phyloP scores from a whole-genome alignment of 2,329 filamentous ascomycete species.

The Penicillium sp. region DNA sequence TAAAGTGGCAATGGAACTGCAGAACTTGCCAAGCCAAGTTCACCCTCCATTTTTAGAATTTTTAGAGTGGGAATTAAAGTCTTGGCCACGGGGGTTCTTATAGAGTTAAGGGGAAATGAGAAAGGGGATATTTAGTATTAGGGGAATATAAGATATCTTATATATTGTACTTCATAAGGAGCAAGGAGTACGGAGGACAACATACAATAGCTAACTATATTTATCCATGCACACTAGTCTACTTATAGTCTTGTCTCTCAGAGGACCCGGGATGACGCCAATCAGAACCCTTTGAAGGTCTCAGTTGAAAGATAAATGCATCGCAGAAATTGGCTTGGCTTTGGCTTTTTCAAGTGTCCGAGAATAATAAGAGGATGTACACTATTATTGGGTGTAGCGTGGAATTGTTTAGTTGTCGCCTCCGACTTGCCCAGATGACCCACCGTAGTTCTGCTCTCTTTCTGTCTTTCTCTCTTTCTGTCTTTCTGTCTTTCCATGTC shows the following conservation, averaged over 20 bases:
- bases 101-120: not conserved
- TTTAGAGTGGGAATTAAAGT: not conserved
- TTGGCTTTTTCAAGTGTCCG: not conserved
- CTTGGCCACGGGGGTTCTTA: not conserved
- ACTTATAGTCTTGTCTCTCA: slow-evolving; percentile 8
- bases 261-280: not conserved
- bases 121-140: not conserved
- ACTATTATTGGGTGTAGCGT: not conserved
- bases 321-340: slow-evolving; percentile 1
- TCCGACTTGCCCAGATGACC: not conserved
- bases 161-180: not conserved
- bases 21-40: not conserved
- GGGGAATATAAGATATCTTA: not conserved
- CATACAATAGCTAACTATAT: not conserved
- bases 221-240: slow-evolving; percentile 1
- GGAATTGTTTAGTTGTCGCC: not conserved
- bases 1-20: not conserved
- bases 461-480: not conserved
- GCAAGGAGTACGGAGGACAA: no score
- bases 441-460: not conserved
- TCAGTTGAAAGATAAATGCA: not conserved
- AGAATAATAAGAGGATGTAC: not conserved
- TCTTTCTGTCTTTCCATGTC: not conserved
- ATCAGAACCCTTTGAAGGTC: not conserved
- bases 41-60: not conserved